Percentiles rank a stretch among this genome's conserved stretches.
phyloP scores from a whole-genome alignment of 1,284 basidiomycete species.

The Cutaneotrichosporon sp. region DNA sequence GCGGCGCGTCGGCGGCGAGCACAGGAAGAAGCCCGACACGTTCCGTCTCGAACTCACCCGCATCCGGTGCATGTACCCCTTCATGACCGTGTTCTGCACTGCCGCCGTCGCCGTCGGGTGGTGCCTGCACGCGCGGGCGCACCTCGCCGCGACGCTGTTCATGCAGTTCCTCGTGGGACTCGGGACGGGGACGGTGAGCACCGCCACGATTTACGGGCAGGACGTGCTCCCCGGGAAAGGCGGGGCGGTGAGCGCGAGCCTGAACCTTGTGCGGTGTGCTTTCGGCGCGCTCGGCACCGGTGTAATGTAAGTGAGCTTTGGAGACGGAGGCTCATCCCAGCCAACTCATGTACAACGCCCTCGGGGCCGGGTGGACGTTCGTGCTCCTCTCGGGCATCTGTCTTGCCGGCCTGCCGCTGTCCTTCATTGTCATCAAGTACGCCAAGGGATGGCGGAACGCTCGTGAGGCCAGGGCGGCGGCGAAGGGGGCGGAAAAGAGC shows the following conservation, averaged over 20 bases:
- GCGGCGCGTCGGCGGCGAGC: constrained; percentile 45
- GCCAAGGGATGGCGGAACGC: constrained; percentile 39
- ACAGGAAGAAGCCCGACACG: constrained; percentile 34
- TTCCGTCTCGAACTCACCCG: constrained; percentile 47
- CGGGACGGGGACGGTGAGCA: constrained; percentile 37
- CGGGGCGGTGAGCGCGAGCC: constrained; percentile 49
- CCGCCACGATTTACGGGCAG: constrained; percentile 47
- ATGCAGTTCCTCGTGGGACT: constrained; percentile 43
- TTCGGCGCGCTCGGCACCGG: constrained; percentile 49
- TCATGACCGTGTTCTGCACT: constrained; percentile 28
- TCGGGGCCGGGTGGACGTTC: constrained; percentile 52
- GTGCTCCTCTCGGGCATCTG: constrained; percentile 45
- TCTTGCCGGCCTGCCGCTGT: constrained; percentile 33
- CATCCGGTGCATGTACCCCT: constrained; percentile 38
- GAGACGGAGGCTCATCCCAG: neutral
- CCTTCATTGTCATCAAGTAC: constrained; percentile 31
- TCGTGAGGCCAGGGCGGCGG: constrained; percentile 13
- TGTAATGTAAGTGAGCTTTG: constrained; percentile 30
- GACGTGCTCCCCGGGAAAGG: constrained; percentile 48
- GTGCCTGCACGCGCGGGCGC: constrained; percentile 41
- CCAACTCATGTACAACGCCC: constrained; percentile 39
- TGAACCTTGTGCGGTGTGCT: constrained; percentile 51
- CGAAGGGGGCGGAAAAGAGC: neutral
- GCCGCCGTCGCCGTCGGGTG: constrained; percentile 40
- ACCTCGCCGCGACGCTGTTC: constrained; percentile 39